A percentile compares a stretch with the other conserved stretches of the same genome.
phyloP scores from a whole-genome alignment of 352 stramenopile species.

The Globisporangium yorkense region DNA sequence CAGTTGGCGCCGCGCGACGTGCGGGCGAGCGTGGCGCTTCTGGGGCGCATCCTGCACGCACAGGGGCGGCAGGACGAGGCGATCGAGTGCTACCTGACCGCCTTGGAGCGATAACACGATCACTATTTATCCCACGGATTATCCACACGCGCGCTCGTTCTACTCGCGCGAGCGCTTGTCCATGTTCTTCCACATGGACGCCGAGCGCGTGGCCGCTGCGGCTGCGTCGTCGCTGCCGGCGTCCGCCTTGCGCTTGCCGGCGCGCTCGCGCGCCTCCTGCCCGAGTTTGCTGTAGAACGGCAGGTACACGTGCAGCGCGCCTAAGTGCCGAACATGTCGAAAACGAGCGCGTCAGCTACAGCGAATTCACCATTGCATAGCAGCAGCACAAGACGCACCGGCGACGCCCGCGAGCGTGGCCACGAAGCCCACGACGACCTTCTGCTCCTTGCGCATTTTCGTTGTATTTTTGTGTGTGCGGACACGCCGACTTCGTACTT shows the following conservation, averaged over 20 bases:
- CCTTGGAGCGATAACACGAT: conserved; percentile 28
- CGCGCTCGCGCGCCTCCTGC: conserved; percentile 23
- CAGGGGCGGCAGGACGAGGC: conserved; percentile 43
- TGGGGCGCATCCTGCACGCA: conserved; percentile 47
- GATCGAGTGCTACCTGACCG: conserved; percentile 60
- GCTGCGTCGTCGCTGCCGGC: not conserved
- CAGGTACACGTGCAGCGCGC: conserved; percentile 27
- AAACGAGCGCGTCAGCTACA: not conserved
- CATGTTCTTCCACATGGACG: conserved; percentile 48
- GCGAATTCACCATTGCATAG: not conserved
- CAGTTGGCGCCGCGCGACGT: conserved; percentile 11
- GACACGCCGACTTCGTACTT: too few species aligned
- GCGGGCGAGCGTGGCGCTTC: conserved; percentile 25
- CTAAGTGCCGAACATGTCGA: conserved; percentile 1
- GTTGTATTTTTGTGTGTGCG: too few species aligned
- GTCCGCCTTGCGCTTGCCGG: conserved; percentile 7
- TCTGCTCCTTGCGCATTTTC: conserved; percentile 26
- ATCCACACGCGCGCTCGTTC: not conserved
- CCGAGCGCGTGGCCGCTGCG: conserved; percentile 11
- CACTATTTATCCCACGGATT: conserved; percentile 12
- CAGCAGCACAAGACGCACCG: conserved; percentile 12
- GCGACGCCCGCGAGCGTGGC: conserved; percentile 20
- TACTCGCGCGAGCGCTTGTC: conserved; percentile 16
- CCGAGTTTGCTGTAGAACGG: conserved; percentile 35
- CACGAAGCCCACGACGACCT: conserved; percentile 24